Conservation (phyloP, 768 basidiomycete species). For the Boletus bicolor region DNA sequence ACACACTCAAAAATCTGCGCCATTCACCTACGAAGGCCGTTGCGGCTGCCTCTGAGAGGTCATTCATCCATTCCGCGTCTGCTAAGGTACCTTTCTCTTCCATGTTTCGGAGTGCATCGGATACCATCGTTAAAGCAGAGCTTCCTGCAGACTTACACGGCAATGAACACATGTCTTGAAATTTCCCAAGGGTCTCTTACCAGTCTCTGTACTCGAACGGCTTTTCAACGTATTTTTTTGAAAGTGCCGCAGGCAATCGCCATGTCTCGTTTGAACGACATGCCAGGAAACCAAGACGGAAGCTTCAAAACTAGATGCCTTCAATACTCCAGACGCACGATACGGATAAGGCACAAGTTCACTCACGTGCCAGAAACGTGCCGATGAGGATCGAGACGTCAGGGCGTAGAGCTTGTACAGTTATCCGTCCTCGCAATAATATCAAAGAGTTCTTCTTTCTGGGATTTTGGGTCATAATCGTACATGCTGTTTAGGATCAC, state of each 20-base stretch:
- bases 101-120: slow-evolving; percentile 12
- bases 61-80: slow-evolving; percentile 4
- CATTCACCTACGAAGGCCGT: slow-evolving; percentile 20
- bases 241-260: slow-evolving; percentile 6
- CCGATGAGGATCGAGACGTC: slow-evolving; percentile 18
- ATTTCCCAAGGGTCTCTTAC: slow-evolving; percentile 1
- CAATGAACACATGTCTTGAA: not conserved
- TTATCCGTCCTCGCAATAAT: slow-evolving; percentile 3
- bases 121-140: slow-evolving; percentile 17
- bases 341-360: not conserved
- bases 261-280: slow-evolving; percentile 25
- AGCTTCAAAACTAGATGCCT: slow-evolving; percentile 14
- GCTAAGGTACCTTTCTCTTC: slow-evolving; percentile 6
- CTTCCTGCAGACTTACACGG: slow-evolving; percentile 5
- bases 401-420: slow-evolving; percentile 12
- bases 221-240: slow-evolving; percentile 15
- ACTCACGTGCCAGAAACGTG: slow-evolving; percentile 19
- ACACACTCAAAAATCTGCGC: not conserved
- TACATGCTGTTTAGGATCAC: slow-evolving; percentile 21
- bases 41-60: slow-evolving; percentile 23
- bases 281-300: slow-evolving; percentile 24
- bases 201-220: slow-evolving; percentile 17
- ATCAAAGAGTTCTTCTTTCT: slow-evolving; percentile 14
- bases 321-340: not conserved
- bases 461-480: slow-evolving; percentile 14